These are phyloP conservation scores for Colletotrichum horii DNA, from an alignment of 2,329 filamentous ascomycete species.

Conservation along the genomic window DNA sequence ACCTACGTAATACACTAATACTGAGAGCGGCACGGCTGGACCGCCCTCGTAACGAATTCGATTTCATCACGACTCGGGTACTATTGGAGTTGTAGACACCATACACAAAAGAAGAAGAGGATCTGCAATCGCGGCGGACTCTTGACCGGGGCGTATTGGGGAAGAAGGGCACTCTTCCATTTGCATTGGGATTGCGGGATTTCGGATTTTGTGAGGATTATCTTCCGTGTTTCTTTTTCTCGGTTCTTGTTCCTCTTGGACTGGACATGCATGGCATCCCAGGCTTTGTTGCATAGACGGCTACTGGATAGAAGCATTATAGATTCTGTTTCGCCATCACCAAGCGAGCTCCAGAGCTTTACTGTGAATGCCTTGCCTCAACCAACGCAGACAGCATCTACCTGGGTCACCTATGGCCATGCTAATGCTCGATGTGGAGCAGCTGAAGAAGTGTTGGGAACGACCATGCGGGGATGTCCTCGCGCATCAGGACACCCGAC, in stretches of 20 bases:
- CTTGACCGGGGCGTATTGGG: slow-evolving; percentile 5
- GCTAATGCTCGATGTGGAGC: not conserved
- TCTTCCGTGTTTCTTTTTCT: not conserved
- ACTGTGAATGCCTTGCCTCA: not conserved
- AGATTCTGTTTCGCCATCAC: slow-evolving; percentile 5
- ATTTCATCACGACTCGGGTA: not conserved
- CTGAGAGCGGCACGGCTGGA: slow-evolving; percentile 19
- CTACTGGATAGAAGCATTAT: slow-evolving; percentile 18
- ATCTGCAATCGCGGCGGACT: not conserved
- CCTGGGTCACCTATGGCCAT: not conserved
- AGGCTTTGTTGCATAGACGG: slow-evolving; percentile 11
- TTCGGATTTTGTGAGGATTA: not conserved
- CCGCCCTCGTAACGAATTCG: slow-evolving; percentile 13
- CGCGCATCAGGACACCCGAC: not conserved
- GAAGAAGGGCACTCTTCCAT: not conserved
- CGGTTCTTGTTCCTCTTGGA: not conserved
- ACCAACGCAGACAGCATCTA: not conserved
- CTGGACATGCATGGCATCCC: slow-evolving; percentile 8
- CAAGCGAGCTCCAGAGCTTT: not conserved
- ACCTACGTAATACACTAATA: slow-evolving; percentile 16
- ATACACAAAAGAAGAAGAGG: not conserved
- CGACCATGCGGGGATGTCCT: not conserved
- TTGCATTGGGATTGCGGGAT: not conserved
- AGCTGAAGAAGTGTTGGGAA: not conserved
- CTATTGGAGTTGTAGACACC: not conserved